Percentiles rank a stretch among this genome's conserved stretches.
phyloP scores from a whole-genome alignment of 768 basidiomycete species.

The Serpula lacrymans region DNA sequence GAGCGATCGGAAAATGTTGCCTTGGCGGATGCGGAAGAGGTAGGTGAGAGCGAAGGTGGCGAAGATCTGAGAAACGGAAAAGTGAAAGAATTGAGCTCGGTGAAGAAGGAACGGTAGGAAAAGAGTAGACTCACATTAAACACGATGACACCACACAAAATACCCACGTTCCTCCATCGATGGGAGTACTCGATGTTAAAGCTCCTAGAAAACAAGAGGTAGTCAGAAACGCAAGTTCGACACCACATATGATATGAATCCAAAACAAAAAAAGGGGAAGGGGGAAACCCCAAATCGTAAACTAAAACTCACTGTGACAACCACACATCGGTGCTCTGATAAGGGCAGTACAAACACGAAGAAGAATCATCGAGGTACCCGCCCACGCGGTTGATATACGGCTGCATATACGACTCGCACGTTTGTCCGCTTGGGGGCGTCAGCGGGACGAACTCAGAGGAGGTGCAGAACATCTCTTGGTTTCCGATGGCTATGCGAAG shows the following conservation, averaged over 20 bases:
- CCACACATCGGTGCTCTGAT: slow-evolving; percentile 56
- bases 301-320: no score
- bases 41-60: slow-evolving; percentile 47
- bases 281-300: no score
- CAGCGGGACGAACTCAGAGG: slow-evolving; percentile 58
- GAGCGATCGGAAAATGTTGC: slow-evolving; percentile 26
- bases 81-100: no score
- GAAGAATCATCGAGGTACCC: slow-evolving; percentile 44
- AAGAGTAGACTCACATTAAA: slow-evolving; percentile 40
- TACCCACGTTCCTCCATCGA: slow-evolving; percentile 45
- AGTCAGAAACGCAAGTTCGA: no score
- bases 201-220: no score
- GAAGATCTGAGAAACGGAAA: slow-evolving; percentile 32
- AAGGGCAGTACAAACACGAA: slow-evolving; percentile 53
- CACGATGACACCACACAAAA: slow-evolving; percentile 39
- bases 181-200: slow-evolving; percentile 63
- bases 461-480: slow-evolving; percentile 51
- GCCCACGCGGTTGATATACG: slow-evolving; percentile 39
- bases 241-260: no score
- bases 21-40: slow-evolving; percentile 42
- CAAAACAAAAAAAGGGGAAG: no score
- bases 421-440: slow-evolving; percentile 42
- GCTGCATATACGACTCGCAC: slow-evolving; percentile 42
- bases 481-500: slow-evolving; percentile 45
- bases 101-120: not conserved